A percentile compares a stretch with the other conserved stretches of the same genome.
phyloP scores from a whole-genome alignment of 805 yeast species.

The Candida nanaspora region DNA sequence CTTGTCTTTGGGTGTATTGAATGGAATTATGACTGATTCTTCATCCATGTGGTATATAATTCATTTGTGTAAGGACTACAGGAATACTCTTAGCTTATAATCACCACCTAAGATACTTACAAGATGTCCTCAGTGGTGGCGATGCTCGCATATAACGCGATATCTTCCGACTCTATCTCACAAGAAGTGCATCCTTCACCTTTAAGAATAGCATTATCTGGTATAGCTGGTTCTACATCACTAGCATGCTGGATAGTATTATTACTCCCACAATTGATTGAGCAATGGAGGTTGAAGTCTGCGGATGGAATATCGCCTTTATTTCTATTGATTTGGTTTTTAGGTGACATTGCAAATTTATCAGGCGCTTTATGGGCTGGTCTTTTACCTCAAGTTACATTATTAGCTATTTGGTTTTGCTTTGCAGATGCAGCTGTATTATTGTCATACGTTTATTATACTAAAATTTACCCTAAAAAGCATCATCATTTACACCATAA shows the following conservation, averaged over 20 bases:
- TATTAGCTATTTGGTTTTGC: constrained; percentile 72
- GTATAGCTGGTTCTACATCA: constrained; percentile 62
- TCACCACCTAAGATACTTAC: too few relatives aligned
- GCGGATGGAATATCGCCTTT: constrained; percentile 73
- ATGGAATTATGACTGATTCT: too few relatives aligned
- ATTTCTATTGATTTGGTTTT: constrained; percentile 61
- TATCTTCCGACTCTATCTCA: background rate
- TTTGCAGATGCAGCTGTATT: constrained; percentile 59
- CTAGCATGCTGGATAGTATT: constrained; percentile 77
- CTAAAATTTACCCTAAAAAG: constrained; percentile 35
- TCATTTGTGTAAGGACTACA: too few relatives aligned
- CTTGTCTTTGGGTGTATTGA: too few relatives aligned
- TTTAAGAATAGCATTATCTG: constrained; percentile 42
- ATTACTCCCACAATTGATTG: constrained; percentile 69
- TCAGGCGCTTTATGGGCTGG: constrained; percentile 66
- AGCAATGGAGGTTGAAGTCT: constrained; percentile 69
- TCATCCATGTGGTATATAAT: too few relatives aligned
- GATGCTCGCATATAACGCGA: background rate
- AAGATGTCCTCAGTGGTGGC: background rate
- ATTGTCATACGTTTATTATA: constrained; percentile 59
- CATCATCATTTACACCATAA: too few relatives aligned
- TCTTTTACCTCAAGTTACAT: constrained; percentile 59
- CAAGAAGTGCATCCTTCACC: constrained; percentile 14
- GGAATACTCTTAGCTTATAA: too few relatives aligned
- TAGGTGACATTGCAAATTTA: constrained; percentile 66